Evolutionary conservation across 257 asterid species (phyloP).

Genomic region (Dorcoceras hygrometricum): DNA sequence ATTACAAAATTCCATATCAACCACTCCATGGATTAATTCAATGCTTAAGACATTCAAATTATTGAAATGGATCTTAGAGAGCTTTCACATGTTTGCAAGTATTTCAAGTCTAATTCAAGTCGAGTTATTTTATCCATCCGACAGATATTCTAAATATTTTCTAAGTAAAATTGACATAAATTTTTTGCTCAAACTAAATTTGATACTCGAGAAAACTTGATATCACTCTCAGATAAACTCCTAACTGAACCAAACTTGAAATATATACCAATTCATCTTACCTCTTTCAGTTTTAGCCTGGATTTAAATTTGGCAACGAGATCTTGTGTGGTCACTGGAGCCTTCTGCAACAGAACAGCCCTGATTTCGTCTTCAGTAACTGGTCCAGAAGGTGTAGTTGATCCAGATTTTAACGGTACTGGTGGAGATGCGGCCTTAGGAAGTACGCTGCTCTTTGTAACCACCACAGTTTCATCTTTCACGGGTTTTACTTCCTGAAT

Average conservation of each 20-base stretch:
- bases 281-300: constrained; percentile 84
- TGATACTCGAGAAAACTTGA: background rate
- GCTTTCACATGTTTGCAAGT: no score
- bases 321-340: constrained; percentile 82
- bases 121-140: background rate
- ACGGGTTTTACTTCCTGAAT: constrained; percentile 60
- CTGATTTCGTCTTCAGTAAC: constrained; percentile 90
- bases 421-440: constrained; percentile 50
- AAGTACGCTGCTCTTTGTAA: constrained; percentile 42
- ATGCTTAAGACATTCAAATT: background rate
- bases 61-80: no score
- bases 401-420: constrained; percentile 46
- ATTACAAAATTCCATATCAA: constrained; percentile 10
- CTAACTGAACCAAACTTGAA: background rate
- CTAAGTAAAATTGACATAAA: background rate
- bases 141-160: background rate
- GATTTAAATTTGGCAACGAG: constrained; percentile 86
- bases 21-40: background rate
- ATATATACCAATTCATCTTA: constrained; percentile 15
- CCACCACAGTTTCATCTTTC: constrained; percentile 53
- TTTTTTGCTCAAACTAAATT: background rate
- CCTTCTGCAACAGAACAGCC: constrained; percentile 62
- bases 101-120: background rate
- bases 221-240: background rate
- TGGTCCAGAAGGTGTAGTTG: constrained; percentile 61